These are phyloP conservation scores for Crataegus laevigata DNA, from an alignment of 306 rosid genomes.

Conservation along the genomic window DNA sequence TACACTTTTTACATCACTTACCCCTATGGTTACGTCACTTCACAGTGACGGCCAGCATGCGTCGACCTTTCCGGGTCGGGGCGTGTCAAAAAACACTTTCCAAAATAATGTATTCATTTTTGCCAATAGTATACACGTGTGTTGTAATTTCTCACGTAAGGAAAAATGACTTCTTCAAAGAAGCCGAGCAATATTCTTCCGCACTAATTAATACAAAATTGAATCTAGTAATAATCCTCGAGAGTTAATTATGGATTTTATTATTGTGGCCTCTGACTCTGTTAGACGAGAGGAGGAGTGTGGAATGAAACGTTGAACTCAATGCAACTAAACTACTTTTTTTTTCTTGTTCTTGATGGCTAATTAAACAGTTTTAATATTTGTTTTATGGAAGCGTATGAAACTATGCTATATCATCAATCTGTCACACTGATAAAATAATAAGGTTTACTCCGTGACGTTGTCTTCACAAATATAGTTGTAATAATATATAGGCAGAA, in stretches of 20 bases:
- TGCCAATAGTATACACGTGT: too few relatives aligned
- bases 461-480: background rate
- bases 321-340: background rate
- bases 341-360: background rate
- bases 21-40: too few relatives aligned
- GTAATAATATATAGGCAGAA: background rate
- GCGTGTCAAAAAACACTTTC: too few relatives aligned
- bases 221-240: too few relatives aligned
- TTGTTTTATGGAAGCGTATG: background rate
- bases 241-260: background rate
- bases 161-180: too few relatives aligned
- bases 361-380: background rate
- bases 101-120: too few relatives aligned
- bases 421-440: background rate
- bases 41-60: too few relatives aligned
- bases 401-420: background rate
- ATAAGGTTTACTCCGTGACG: background rate
- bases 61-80: too few relatives aligned
- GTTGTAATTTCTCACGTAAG: too few relatives aligned
- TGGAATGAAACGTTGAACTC: background rate
- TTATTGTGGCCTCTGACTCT: background rate
- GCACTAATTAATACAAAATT: too few relatives aligned
- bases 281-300: background rate
- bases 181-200: too few relatives aligned
- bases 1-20: too few relatives aligned